Conservation (phyloP, 1,284 basidiomycete species). For the Sphagnurus paluster region DNA sequence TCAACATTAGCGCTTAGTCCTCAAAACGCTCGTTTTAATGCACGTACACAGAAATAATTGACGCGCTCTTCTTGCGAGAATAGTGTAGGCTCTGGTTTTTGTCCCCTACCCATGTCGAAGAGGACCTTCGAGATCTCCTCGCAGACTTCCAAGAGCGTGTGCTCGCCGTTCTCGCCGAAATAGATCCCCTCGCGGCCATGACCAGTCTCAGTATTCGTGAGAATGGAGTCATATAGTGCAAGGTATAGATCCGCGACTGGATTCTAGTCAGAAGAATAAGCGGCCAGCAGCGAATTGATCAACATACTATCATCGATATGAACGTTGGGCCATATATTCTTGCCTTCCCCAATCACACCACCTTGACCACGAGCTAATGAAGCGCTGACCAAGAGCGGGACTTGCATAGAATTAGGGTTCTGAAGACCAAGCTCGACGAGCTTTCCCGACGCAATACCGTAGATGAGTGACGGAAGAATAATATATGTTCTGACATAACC, state of each 20-base stretch:
- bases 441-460: constrained; percentile 32
- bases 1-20: constrained; percentile 4
- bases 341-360: constrained; percentile 41
- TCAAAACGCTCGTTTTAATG: background rate
- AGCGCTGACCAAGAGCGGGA: constrained; percentile 34
- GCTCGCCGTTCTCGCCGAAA: constrained; percentile 34
- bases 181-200: constrained; percentile 46
- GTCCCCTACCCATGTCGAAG: constrained; percentile 34
- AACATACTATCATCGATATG: constrained; percentile 26
- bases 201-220: constrained; percentile 21
- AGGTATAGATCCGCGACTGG: constrained; percentile 24
- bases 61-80: no score
- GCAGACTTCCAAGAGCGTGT: constrained; percentile 30
- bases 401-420: constrained; percentile 36
- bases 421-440: constrained; percentile 39
- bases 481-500: constrained; percentile 43
- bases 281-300: background rate
- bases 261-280: no score
- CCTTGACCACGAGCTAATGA: constrained; percentile 35
- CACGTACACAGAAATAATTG: constrained; percentile 34
- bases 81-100: no score
- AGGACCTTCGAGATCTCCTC: constrained; percentile 32
- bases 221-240: constrained; percentile 18
- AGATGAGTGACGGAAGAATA: constrained; percentile 41
- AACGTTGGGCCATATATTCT: constrained; percentile 45